Conservation (phyloP, 2,329 filamentous ascomycete genomes). For the Capronia coronata region DNA sequence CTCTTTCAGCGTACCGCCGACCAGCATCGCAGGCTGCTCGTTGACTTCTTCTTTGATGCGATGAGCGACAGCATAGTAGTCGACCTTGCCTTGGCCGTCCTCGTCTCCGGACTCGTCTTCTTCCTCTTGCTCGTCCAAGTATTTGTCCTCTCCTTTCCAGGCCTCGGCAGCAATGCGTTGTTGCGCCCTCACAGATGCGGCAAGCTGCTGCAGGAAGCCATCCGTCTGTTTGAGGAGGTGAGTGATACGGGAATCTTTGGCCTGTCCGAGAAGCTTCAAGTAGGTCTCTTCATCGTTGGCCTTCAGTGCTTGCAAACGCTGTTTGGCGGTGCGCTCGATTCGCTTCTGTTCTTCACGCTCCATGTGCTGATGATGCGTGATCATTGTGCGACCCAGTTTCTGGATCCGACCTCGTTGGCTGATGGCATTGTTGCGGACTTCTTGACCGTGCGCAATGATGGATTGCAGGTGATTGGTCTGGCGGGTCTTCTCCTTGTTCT, state of each 20-base stretch:
- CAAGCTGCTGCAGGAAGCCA: conserved; percentile 92
- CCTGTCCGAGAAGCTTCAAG: conserved; percentile 92
- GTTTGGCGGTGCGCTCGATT: conserved; percentile 94
- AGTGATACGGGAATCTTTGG: conserved; percentile 98
- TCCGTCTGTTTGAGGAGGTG: conserved; percentile 95
- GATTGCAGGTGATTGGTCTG: conserved; percentile 86
- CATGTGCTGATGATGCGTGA: conserved; percentile 84
- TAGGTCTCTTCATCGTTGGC: conserved; percentile 99
- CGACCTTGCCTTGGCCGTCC: conserved; percentile 71
- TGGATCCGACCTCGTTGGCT: conserved; percentile 67
- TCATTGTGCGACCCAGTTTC: conserved; percentile 86
- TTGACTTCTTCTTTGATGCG: conserved; percentile 88
- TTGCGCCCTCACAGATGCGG: conserved; percentile 87
- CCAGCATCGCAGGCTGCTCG: conserved; percentile 73
- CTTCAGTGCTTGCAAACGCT: conserved; percentile 97
- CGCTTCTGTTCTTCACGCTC: conserved; percentile 99
- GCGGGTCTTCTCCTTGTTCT: conserved; percentile 96
- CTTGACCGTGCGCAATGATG: conserved; percentile 72
- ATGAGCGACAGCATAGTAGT: conserved; percentile 98
- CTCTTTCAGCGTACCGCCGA: conserved; percentile 89
- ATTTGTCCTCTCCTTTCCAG: conserved; percentile 59
- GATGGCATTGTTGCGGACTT: conserved; percentile 63
- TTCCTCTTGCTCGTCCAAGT: conserved; percentile 51
- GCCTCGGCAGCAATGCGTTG: conserved; percentile 75
- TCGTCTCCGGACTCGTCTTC: conserved; percentile 65